These are phyloP conservation scores for Neurospora sp. DNA, from an alignment of 495 filamentous ascomycete genomes.

Conservation along the genomic window DNA sequence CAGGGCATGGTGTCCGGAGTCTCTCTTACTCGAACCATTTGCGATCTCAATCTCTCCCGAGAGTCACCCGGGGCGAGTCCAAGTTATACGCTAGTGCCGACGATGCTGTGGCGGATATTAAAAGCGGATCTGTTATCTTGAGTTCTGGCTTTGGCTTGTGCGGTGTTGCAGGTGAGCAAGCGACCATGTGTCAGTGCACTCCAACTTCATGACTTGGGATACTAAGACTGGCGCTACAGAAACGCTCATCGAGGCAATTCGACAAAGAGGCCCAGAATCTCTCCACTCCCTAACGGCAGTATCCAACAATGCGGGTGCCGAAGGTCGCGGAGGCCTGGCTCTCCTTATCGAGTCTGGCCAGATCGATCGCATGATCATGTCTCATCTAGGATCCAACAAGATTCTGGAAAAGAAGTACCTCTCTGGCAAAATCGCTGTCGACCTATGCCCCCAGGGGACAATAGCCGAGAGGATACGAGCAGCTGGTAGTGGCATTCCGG, in stretches of 20 bases:
- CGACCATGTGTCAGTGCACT: neutral
- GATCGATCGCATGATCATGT: constrained; percentile 49
- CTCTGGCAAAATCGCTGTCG: constrained; percentile 50
- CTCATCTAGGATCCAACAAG: constrained; percentile 54
- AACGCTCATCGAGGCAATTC: constrained; percentile 42
- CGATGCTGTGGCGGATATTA: constrained; percentile 50
- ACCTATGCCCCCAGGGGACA: constrained; percentile 57
- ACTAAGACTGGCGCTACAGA: constrained; percentile 9
- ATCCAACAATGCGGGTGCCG: constrained; percentile 56
- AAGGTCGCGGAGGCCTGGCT: constrained; percentile 45
- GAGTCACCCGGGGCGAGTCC: constrained; percentile 29
- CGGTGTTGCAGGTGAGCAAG: constrained; percentile 44
- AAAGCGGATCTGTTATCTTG: constrained; percentile 47
- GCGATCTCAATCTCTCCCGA: constrained; percentile 16
- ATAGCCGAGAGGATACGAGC: constrained; percentile 53
- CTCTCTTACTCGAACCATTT: constrained; percentile 14
- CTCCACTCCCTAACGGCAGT: constrained; percentile 49
- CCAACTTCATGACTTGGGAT: neutral
- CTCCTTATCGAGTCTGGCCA: constrained; percentile 45
- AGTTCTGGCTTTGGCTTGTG: constrained; percentile 55
- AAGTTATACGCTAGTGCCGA: constrained; percentile 49
- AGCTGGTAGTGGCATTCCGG: constrained; percentile 57
- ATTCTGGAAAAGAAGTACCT: constrained; percentile 55
- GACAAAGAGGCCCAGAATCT: constrained; percentile 31
- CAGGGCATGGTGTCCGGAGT: neutral